These are phyloP conservation scores for Colletotrichum sojae DNA, from an alignment of 2,329 filamentous ascomycete species.

Conservation along the genomic window DNA sequence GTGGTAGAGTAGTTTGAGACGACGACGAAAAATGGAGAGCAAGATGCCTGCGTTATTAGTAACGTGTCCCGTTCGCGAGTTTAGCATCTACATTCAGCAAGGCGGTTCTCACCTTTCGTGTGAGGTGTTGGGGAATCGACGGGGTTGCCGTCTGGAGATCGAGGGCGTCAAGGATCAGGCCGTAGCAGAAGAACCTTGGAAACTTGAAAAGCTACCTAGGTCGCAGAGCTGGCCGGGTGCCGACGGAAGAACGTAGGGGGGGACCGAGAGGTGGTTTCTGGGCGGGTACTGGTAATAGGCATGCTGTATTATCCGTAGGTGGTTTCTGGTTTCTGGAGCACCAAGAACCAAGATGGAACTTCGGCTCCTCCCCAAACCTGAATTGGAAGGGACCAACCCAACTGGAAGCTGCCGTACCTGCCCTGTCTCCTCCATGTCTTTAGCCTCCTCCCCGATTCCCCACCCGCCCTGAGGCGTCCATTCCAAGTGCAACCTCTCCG, in stretches of 20 bases:
- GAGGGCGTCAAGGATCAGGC: conserved; percentile 11
- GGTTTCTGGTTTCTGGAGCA: neutral
- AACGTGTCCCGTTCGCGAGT: conserved; percentile 8
- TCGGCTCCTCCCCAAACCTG: conserved; percentile 35
- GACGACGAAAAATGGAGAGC: neutral
- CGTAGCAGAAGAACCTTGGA: too few species aligned
- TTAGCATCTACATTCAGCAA: conserved; percentile 5
- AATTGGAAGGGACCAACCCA: conserved; percentile 18
- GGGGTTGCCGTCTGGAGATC: neutral
- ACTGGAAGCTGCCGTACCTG: neutral
- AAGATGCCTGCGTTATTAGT: conserved; percentile 16
- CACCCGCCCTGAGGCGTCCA: conserved; percentile 29
- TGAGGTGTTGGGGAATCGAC: neutral
- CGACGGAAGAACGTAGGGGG: too few species aligned
- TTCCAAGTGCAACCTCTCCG: conserved; percentile 39
- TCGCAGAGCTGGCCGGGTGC: too few species aligned
- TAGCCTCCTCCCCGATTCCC: conserved; percentile 20
- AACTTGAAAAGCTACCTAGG: too few species aligned
- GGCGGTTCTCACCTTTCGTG: neutral
- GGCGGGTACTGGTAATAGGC: too few species aligned
- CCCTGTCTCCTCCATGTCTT: neutral
- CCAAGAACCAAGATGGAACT: conserved; percentile 20
- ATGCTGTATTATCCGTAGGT: too few species aligned
- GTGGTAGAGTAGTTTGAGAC: conserved; percentile 5
- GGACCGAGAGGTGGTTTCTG: too few species aligned